A percentile compares a stretch with the other conserved stretches of the same genome.
phyloP scores from a whole-genome alignment of 805 yeast genomes.

The Metschnikowia drakensbergensis region DNA sequence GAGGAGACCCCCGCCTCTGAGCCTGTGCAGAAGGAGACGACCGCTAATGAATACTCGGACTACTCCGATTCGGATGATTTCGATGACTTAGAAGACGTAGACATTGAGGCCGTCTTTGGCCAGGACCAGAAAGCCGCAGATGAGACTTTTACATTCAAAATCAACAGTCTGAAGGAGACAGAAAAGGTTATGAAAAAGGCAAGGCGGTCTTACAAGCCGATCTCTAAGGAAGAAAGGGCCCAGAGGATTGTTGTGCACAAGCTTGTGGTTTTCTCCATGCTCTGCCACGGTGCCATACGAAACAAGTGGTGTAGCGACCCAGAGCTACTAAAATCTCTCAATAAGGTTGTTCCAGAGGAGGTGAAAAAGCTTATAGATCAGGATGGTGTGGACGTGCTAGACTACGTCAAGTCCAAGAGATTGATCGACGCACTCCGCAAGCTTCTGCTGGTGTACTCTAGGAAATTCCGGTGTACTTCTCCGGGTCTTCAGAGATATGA shows the following conservation, averaged over 20 bases:
- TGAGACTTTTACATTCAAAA: conserved; percentile 18
- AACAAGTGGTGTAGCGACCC: conserved; percentile 70
- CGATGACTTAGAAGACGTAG: conserved; percentile 32
- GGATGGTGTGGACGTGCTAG: conserved; percentile 13
- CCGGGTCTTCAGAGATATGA: conserved; percentile 35
- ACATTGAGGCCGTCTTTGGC: conserved; percentile 16
- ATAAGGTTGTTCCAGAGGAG: conserved; percentile 45
- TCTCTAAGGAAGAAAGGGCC: conserved; percentile 53
- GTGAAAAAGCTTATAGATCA: conserved; percentile 43
- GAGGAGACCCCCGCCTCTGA: background rate
- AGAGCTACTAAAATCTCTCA: conserved; percentile 37
- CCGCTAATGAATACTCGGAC: background rate
- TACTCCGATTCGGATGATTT: conserved; percentile 32
- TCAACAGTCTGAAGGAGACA: conserved; percentile 4
- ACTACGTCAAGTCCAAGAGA: conserved; percentile 53
- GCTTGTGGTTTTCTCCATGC: conserved; percentile 52
- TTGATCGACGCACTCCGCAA: conserved; percentile 75
- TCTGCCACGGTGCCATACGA: conserved; percentile 63
- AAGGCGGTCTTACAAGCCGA: conserved; percentile 30
- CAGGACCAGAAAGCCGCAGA: background rate
- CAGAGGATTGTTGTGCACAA: conserved; percentile 56
- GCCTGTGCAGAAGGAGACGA: background rate
- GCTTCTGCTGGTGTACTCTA: conserved; percentile 59
- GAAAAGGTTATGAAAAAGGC: conserved; percentile 16
- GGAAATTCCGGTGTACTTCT: conserved; percentile 46